Conservation (phyloP, 1,284 basidiomycete genomes). For the Ceratobasidium sp. region DNA sequence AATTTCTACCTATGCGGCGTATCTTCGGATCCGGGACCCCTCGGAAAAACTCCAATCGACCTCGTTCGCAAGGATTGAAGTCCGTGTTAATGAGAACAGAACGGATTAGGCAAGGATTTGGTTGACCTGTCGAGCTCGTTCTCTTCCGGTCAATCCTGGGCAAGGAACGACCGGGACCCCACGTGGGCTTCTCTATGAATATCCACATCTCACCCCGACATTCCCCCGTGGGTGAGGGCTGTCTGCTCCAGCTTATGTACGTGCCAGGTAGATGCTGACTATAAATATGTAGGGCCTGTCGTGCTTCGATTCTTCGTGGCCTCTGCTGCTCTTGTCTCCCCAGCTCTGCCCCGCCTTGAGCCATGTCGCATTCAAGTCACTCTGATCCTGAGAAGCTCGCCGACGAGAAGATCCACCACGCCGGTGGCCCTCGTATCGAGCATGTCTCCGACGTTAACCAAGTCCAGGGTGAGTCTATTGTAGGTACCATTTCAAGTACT, state of each 20-base stretch:
- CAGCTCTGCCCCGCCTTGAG: constrained; percentile 35
- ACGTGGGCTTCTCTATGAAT: background rate
- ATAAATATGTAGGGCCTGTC: constrained; percentile 35
- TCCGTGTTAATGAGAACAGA: too few relatives aligned
- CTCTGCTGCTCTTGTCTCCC: constrained; percentile 15
- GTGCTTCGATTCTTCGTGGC: constrained; percentile 40
- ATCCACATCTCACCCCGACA: background rate
- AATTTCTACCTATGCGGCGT: constrained; percentile 8
- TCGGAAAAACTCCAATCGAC: background rate
- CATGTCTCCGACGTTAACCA: constrained; percentile 44
- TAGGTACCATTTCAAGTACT: background rate
- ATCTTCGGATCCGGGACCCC: constrained; percentile 1
- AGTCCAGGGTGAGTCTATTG: constrained; percentile 46
- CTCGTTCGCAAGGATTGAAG: too few relatives aligned
- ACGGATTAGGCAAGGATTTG: background rate
- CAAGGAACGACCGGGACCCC: background rate
- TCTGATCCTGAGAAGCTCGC: constrained; percentile 43
- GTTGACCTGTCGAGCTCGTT: background rate
- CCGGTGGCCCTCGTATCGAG: constrained; percentile 38
- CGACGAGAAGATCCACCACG: constrained; percentile 37
- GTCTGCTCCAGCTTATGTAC: constrained; percentile 24
- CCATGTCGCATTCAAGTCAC: constrained; percentile 34
- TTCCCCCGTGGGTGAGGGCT: constrained; percentile 31
- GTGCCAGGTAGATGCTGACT: too few relatives aligned
- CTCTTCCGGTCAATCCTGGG: background rate